A percentile compares a stretch with the other conserved stretches of the same genome.
phyloP scores from a whole-genome alignment of 768 basidiomycete species.

The Flagelloscypha sp. region DNA sequence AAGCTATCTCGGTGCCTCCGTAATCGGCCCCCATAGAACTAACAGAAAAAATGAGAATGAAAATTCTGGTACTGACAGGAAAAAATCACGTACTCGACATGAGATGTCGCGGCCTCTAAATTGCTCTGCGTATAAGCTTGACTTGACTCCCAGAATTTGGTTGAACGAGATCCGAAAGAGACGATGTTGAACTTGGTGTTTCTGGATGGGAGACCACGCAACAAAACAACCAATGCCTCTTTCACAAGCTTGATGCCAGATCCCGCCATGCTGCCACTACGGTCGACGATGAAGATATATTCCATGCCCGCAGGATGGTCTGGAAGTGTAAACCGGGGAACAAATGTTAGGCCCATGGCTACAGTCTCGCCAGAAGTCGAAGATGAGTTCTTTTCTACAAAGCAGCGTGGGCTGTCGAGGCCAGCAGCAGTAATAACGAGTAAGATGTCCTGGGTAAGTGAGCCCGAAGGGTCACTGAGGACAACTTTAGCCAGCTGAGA shows the following conservation, averaged over 20 bases:
- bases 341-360: slow-evolving; percentile 46
- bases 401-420: slow-evolving; percentile 47
- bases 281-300: slow-evolving; percentile 54
- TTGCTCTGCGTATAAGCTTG: slow-evolving; percentile 19
- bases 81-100: too few species aligned
- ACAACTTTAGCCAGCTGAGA: slow-evolving; percentile 24
- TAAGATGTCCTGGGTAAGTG: slow-evolving; percentile 35
- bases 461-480: slow-evolving; percentile 33
- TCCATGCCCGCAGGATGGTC: slow-evolving; percentile 36
- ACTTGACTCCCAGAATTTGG: slow-evolving; percentile 29
- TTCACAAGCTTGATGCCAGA: slow-evolving; percentile 37
- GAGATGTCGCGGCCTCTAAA: slow-evolving; percentile 22
- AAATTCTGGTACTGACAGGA: too few species aligned
- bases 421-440: slow-evolving; percentile 39
- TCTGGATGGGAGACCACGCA: slow-evolving; percentile 37
- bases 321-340: slow-evolving; percentile 43
- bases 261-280: slow-evolving; percentile 44
- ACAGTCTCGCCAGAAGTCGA: slow-evolving; percentile 23
- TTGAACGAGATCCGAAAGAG: slow-evolving; percentile 33
- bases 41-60: too few species aligned
- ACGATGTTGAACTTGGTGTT: slow-evolving; percentile 48
- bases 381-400: slow-evolving; percentile 36
- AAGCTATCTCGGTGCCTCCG: slow-evolving; percentile 44
- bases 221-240: slow-evolving; percentile 34
- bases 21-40: slow-evolving; percentile 27